Conservation (phyloP, 306 rosid species). For the Malus domestica region DNA sequence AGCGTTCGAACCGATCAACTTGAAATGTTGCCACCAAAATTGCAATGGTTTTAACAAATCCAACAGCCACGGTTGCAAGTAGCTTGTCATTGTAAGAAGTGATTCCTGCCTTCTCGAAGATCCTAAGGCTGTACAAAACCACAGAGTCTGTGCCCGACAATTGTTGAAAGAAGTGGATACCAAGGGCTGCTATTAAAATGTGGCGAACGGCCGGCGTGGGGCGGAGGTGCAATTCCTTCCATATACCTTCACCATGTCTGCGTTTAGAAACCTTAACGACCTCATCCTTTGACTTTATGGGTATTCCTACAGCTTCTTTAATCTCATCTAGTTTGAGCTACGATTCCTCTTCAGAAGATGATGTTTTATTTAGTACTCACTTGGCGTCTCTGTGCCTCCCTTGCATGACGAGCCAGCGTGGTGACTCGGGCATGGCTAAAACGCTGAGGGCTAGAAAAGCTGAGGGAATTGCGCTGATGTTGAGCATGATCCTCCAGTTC, state of each 20-base stretch:
- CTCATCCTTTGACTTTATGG: no score
- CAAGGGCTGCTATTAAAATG: constrained; percentile 41
- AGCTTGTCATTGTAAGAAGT: no score
- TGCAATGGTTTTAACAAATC: neutral
- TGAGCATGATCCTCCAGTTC: constrained; percentile 58
- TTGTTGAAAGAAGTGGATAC: constrained; percentile 76
- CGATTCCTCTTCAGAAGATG: no score
- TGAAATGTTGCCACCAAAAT: constrained; percentile 3
- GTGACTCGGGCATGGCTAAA: no score
- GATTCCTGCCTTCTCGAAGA: constrained; percentile 55
- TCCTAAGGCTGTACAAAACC: constrained; percentile 55
- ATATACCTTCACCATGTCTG: no score
- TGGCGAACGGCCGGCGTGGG: constrained; percentile 46
- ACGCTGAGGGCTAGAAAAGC: neutral
- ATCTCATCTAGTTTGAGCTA: no score
- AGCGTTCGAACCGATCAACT: neutral
- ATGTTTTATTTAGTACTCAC: no score
- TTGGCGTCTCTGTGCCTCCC: no score
- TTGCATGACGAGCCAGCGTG: no score
- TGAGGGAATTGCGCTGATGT: constrained; percentile 41
- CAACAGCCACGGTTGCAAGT: neutral
- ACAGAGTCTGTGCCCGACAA: constrained; percentile 59
- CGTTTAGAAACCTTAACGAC: no score
- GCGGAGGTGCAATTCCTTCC: neutral
- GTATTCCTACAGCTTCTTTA: no score